Evolutionary conservation across 257 asterid species (phyloP).

Genomic region (Cinchona pubescens): DNA sequence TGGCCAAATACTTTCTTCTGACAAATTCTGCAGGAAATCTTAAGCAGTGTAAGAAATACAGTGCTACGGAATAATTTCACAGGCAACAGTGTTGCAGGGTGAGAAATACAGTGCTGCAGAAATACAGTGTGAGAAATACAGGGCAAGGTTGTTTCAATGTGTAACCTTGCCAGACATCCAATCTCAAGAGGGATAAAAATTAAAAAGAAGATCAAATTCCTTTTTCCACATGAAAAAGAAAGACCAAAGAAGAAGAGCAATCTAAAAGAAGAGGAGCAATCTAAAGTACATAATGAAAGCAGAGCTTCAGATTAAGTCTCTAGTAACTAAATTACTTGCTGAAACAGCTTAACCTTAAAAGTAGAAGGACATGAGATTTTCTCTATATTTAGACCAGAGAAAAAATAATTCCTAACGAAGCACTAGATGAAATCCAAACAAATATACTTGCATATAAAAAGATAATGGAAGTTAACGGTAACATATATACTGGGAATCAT

Average conservation of each 20-base stretch:
- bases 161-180: not conserved
- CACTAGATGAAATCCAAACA: not conserved
- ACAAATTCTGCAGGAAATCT: constrained; percentile 57
- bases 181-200: not conserved
- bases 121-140: too few relatives aligned
- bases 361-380: not conserved
- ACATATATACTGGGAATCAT: not conserved
- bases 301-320: not conserved
- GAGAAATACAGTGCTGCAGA: too few relatives aligned
- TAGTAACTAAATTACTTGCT: too few relatives aligned
- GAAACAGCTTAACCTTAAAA: too few relatives aligned
- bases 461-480: not conserved
- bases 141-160: not conserved
- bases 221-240: not conserved
- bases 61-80: not conserved
- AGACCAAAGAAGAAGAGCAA: not conserved
- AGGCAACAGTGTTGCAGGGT: too few relatives aligned
- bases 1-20: constrained; percentile 83
- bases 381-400: not conserved
- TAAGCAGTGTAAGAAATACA: not conserved
- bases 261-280: too few relatives aligned
- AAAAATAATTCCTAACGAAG: too few relatives aligned
- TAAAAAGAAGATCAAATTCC: not conserved
- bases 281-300: not conserved
- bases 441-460: not conserved